These are phyloP conservation scores for Ulmus americana DNA, from an alignment of 331 rosid species.

Conservation along the genomic window DNA sequence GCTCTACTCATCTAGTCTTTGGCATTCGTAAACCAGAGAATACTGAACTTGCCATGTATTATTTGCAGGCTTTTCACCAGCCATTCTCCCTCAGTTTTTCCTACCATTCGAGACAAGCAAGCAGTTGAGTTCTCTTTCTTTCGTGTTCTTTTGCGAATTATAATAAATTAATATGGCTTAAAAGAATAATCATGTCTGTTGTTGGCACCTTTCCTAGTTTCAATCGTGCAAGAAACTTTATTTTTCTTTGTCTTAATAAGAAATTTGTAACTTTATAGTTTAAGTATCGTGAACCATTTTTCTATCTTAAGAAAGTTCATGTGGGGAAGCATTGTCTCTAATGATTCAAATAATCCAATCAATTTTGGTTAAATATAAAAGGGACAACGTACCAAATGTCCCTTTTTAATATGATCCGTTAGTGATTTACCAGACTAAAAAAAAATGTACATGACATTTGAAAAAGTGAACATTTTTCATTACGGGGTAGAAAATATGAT, in stretches of 20 bases:
- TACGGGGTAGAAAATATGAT: too few relatives aligned
- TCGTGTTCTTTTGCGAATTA: not conserved
- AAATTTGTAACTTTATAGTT: not conserved
- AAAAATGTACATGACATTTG: too few relatives aligned
- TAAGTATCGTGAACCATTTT: slow-evolving; percentile 7
- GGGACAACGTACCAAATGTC: too few relatives aligned
- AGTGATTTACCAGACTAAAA: too few relatives aligned
- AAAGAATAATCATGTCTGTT: slow-evolving; percentile 1
- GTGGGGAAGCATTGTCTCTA: slow-evolving; percentile 11
- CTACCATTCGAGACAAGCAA: slow-evolving; percentile 18
- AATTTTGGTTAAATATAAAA: not conserved
- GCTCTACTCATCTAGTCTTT: slow-evolving; percentile 13
- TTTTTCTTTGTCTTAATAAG: not conserved
- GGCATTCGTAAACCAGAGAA: slow-evolving; percentile 10
- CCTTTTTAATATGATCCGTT: too few relatives aligned
- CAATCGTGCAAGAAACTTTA: not conserved
- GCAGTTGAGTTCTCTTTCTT: slow-evolving; percentile 24
- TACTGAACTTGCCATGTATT: slow-evolving; percentile 17
- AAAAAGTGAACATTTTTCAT: too few relatives aligned
- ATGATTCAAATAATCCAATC: slow-evolving; percentile 15
- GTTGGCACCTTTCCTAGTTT: slow-evolving; percentile 14
- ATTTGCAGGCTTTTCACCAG: slow-evolving; percentile 39
- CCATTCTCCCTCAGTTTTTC: slow-evolving; percentile 25
- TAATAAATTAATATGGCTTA: not conserved
- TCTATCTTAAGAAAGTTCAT: slow-evolving; percentile 3